Evolutionary conservation across 31 red algal genomes (phyloP).

Genomic region (Asparagopsis taxiformis): DNA sequence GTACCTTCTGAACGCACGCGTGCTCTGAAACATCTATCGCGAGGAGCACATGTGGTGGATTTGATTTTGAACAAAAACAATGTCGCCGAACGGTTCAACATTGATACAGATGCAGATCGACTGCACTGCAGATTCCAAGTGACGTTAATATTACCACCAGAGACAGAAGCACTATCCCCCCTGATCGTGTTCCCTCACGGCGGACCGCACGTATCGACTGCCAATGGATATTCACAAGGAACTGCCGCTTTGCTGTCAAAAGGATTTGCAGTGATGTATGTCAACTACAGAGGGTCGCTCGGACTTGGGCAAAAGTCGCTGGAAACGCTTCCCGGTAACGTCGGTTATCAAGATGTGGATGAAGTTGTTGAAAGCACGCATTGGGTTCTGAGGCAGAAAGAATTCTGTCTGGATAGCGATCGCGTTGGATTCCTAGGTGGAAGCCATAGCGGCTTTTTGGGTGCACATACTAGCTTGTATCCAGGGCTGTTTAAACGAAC

Average conservation of each 20-base stretch:
- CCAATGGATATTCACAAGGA: conserved; percentile 58
- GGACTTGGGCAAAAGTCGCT: conserved; percentile 78
- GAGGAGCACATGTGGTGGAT: conserved; percentile 10
- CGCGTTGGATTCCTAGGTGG: conserved; percentile 76
- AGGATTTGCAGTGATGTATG: conserved; percentile 82
- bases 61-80: not conserved
- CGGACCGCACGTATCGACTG: conserved; percentile 80
- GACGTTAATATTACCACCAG: conserved; percentile 40
- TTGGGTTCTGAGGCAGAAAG: conserved; percentile 39
- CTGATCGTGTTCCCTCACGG: conserved; percentile 85
- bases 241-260: conserved; percentile 44
- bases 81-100: not conserved
- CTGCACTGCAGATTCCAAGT: conserved; percentile 52
- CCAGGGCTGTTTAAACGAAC: no score
- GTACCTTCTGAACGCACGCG: not conserved
- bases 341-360: conserved; percentile 84
- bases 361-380: conserved; percentile 71
- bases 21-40: conserved; percentile 1
- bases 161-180: not conserved
- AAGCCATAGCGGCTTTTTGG: conserved; percentile 94
- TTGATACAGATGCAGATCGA: conserved; percentile 5
- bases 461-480: conserved; percentile 81
- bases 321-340: conserved; percentile 54
- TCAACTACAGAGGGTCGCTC: conserved; percentile 89
- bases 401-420: conserved; percentile 25